A percentile compares a stretch with the other conserved stretches of the same genome.
phyloP scores from a whole-genome alignment of 2,329 filamentous ascomycete species.

The Raffaelea arxii region DNA sequence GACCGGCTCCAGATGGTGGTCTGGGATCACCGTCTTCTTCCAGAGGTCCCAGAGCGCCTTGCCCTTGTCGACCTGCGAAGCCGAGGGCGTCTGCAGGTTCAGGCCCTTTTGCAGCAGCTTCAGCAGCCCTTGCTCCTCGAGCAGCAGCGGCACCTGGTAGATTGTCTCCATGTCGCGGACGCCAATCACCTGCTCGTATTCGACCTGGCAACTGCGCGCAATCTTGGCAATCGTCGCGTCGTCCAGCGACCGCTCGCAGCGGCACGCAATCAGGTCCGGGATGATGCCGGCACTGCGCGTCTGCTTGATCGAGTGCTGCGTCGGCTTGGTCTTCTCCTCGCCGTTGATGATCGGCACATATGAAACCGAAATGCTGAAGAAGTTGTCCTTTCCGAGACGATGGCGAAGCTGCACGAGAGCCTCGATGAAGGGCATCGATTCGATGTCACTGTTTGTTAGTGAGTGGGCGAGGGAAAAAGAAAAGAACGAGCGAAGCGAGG shows the following conservation, averaged over 20 bases:
- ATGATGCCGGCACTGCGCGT: slow-evolving; percentile 71
- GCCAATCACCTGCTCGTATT: slow-evolving; percentile 74
- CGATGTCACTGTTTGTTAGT: too few relatives aligned
- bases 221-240: slow-evolving; percentile 74
- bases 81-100: slow-evolving; percentile 42
- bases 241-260: slow-evolving; percentile 71
- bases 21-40: slow-evolving; percentile 54
- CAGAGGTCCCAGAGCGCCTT: slow-evolving; percentile 65
- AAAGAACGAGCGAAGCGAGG: too few relatives aligned
- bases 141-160: slow-evolving; percentile 90
- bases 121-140: slow-evolving; percentile 69
- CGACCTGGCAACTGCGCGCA: slow-evolving; percentile 79
- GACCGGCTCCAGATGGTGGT: slow-evolving; percentile 52
- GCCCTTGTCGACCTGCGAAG: slow-evolving; percentile 51
- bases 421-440: slow-evolving; percentile 80
- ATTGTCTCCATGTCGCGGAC: slow-evolving; percentile 83
- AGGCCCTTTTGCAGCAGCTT: slow-evolving; percentile 31
- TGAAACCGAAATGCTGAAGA: slow-evolving; percentile 81
- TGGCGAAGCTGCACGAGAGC: slow-evolving; percentile 71
- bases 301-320: slow-evolving; percentile 78
- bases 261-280: slow-evolving; percentile 73
- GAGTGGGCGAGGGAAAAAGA: too few relatives aligned
- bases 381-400: slow-evolving; percentile 66
- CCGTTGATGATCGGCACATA: slow-evolving; percentile 63
- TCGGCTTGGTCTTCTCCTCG: slow-evolving; percentile 95